These are phyloP conservation scores for Diplodia mutila DNA, from an alignment of 2,329 filamentous ascomycete species.

Conservation along the genomic window DNA sequence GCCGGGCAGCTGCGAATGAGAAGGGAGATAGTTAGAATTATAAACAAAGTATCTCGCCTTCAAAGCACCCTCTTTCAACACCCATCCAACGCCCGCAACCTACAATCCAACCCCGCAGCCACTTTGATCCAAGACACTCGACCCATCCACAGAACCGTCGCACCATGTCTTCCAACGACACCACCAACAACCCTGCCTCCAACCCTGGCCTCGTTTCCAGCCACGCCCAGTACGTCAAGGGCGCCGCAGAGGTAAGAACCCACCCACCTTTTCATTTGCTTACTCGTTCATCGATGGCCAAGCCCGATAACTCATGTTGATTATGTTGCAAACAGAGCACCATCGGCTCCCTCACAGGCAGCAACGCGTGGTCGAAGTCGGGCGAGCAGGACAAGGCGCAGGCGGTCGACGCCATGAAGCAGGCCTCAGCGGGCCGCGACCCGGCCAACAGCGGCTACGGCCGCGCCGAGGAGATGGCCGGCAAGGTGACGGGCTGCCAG, in stretches of 20 bases:
- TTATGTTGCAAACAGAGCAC: conserved; percentile 49
- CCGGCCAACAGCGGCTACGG: conserved; percentile 60
- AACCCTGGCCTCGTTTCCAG: conserved; percentile 59
- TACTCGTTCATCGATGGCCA: no score
- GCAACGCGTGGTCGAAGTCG: conserved; percentile 64
- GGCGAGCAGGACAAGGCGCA: conserved; percentile 67
- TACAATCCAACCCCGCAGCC: neutral
- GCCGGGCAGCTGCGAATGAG: neutral
- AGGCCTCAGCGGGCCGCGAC: conserved; percentile 61
- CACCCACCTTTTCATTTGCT: neutral
- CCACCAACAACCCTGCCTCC: conserved; percentile 10
- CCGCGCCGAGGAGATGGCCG: conserved; percentile 66
- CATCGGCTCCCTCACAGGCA: conserved; percentile 65
- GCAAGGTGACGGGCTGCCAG: conserved; percentile 67
- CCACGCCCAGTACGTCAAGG: conserved; percentile 71
- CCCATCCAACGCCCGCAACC: neutral
- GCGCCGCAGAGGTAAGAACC: conserved; percentile 67
- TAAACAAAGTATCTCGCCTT: neutral
- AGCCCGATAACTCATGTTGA: no score
- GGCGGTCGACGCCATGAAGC: conserved; percentile 66
- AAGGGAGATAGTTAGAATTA: neutral
- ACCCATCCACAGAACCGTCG: neutral
- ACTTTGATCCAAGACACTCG: neutral
- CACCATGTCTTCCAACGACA: conserved; percentile 9
- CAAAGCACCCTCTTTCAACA: neutral